Conservation (phyloP, 768 basidiomycete species). For the Tulasnella sp. region DNA sequence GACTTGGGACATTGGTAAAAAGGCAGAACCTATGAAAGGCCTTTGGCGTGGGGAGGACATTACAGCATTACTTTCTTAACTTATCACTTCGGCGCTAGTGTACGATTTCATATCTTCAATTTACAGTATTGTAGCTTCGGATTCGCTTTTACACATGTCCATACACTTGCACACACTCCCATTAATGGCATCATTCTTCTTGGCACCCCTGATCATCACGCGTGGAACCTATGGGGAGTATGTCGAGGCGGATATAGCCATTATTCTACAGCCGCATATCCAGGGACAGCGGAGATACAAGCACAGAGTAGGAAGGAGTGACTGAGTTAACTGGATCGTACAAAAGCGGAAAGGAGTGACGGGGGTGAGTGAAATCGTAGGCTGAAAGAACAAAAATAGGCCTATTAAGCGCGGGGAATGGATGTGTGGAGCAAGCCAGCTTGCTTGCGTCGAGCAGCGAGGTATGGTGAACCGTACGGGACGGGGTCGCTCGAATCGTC, state of each 20-base stretch:
- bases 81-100: neutral
- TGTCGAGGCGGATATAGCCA: neutral
- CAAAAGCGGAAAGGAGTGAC: neutral
- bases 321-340: no score
- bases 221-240: neutral
- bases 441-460: neutral
- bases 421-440: neutral
- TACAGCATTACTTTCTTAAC: neutral
- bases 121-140: neutral
- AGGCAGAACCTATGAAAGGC: neutral
- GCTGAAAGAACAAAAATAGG: neutral
- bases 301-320: neutral
- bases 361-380: neutral
- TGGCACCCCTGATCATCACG: neutral
- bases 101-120: neutral
- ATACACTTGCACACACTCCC: neutral
- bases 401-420: neutral
- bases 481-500: neutral
- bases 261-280: neutral
- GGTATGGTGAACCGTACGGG: neutral
- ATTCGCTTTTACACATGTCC: neutral
- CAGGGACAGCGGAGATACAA: neutral
- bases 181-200: neutral
- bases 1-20: conserved; percentile 11
- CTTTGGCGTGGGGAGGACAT: neutral